phyloP scores from a whole-genome alignment of 2,329 filamentous ascomycete species.

The Monilinia polystroma region DNA sequence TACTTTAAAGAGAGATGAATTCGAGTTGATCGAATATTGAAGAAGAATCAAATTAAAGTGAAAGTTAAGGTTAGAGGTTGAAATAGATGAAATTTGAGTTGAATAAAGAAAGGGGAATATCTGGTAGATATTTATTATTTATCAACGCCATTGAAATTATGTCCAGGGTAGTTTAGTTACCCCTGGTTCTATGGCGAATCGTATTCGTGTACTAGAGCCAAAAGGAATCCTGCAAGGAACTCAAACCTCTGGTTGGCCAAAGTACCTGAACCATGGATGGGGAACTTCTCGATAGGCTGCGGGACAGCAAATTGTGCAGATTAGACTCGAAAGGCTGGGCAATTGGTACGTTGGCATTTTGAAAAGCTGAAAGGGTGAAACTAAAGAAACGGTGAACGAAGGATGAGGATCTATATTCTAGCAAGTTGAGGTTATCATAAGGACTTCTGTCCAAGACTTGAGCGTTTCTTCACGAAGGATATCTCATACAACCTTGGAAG shows the following conservation, averaged over 20 bases:
- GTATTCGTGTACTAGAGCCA: constrained; percentile 21
- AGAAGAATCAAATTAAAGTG: constrained; percentile 2
- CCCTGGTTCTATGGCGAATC: constrained; percentile 10
- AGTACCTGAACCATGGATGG: background rate
- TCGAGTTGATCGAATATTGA: constrained; percentile 26
- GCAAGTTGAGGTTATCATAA: background rate
- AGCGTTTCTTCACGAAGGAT: no score
- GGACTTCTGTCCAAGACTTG: no score
- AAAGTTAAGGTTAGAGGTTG: background rate
- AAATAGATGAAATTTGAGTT: background rate
- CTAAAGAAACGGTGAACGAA: constrained; percentile 10
- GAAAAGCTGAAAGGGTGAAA: background rate
- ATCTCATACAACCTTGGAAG: no score
- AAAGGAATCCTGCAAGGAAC: background rate
- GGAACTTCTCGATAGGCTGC: constrained; percentile 14
- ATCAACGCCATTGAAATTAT: constrained; percentile 11
- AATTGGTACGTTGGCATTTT: background rate
- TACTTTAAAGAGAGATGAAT: constrained; percentile 12
- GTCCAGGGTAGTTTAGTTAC: constrained; percentile 5
- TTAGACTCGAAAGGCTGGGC: constrained; percentile 11
- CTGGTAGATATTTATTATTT: constrained; percentile 13
- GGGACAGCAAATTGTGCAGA: constrained; percentile 18
- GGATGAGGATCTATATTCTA: background rate
- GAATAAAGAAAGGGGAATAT: constrained; percentile 21
- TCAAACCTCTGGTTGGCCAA: constrained; percentile 3